Conservation (phyloP, 345 rosid genomes). For the Sonneratia alba region DNA sequence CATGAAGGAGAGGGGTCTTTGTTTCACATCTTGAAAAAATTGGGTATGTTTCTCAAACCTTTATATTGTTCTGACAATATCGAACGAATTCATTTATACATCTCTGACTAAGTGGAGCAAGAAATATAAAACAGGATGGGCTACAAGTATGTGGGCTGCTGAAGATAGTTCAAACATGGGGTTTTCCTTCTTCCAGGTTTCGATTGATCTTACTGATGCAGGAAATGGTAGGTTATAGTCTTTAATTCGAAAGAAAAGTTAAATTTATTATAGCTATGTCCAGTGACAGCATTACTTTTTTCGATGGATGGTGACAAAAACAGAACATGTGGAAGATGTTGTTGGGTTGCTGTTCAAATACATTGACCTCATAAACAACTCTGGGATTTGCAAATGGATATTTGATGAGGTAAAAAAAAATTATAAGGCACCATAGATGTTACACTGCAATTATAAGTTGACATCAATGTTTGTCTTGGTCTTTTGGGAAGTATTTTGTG, state of each 20-base stretch:
- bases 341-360: slow-evolving; percentile 73
- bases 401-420: slow-evolving; percentile 69
- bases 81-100: background rate
- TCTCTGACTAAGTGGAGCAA: background rate
- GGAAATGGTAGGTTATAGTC: slow-evolving; percentile 56
- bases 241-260: background rate
- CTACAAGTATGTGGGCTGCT: slow-evolving; percentile 50
- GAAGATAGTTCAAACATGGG: slow-evolving; percentile 40
- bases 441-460: background rate
- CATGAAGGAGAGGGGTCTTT: slow-evolving; percentile 90
- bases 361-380: slow-evolving; percentile 55
- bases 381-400: slow-evolving; percentile 83
- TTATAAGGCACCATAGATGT: background rate
- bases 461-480: background rate
- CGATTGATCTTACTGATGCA: slow-evolving; percentile 63
- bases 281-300: background rate
- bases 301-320: slow-evolving; percentile 4
- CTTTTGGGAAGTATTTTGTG: background rate
- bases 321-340: slow-evolving; percentile 80
- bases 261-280: slow-evolving; percentile 2
- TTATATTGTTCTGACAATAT: slow-evolving; percentile 1
- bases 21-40: slow-evolving; percentile 59
- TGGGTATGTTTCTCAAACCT: slow-evolving; percentile 39
- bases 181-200: slow-evolving; percentile 60
- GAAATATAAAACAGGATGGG: slow-evolving; percentile 57